Conservation (phyloP, 2,329 filamentous ascomycete species). For the Phaeosphaeriaceae sp. region DNA sequence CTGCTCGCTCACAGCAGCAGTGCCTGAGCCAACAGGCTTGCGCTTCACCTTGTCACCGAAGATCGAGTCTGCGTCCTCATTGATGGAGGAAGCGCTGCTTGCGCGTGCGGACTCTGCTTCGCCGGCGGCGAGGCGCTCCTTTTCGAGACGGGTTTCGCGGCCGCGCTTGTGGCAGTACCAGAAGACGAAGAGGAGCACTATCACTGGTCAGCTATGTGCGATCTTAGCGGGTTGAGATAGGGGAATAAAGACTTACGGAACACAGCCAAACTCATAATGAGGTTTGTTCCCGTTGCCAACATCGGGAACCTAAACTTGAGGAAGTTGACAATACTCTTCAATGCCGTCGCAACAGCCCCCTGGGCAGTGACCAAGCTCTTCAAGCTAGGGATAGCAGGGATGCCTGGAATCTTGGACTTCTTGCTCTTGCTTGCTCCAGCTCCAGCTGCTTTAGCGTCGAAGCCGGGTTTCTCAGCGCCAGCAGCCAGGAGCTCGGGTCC, state of each 20-base stretch:
- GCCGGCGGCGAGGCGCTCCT: slow-evolving; percentile 54
- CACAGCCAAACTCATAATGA: slow-evolving; percentile 86
- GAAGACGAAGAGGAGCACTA: slow-evolving; percentile 86
- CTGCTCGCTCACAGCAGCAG: slow-evolving; percentile 1
- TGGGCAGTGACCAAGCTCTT: slow-evolving; percentile 85
- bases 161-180: slow-evolving; percentile 99
- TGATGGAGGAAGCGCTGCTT: slow-evolving; percentile 38
- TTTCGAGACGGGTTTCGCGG: slow-evolving; percentile 79
- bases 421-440: slow-evolving; percentile 32
- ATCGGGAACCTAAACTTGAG: slow-evolving; percentile 88
- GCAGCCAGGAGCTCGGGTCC: slow-evolving; percentile 84
- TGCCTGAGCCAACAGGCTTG: not conserved
- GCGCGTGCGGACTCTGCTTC: slow-evolving; percentile 34
- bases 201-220: slow-evolving; percentile 23
- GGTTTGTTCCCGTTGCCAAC: slow-evolving; percentile 83
- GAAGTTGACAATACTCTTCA: slow-evolving; percentile 90
- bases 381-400: slow-evolving; percentile 67
- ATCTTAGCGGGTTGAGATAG: not conserved
- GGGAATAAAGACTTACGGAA: slow-evolving; percentile 74
- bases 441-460: slow-evolving; percentile 47
- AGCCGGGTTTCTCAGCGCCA: slow-evolving; percentile 70
- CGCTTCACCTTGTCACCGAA: slow-evolving; percentile 32
- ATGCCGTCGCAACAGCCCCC: slow-evolving; percentile 81
- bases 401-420: slow-evolving; percentile 63
- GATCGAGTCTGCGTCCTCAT: slow-evolving; percentile 39